phyloP scores from a whole-genome alignment of 1,284 basidiomycete species.

The Crepidotus sp. region DNA sequence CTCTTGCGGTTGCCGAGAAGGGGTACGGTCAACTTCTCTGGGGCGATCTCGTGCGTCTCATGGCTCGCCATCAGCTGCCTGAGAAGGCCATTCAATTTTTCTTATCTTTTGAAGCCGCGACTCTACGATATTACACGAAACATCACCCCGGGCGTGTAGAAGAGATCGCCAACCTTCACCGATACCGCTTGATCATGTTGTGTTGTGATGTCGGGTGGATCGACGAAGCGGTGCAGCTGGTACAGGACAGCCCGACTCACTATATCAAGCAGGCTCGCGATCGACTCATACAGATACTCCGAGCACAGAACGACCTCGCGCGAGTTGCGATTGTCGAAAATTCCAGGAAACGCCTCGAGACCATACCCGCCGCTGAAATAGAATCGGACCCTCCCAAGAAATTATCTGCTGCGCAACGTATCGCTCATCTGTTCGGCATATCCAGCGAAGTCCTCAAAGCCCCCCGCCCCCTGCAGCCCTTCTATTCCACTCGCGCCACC shows the following conservation, averaged over 20 bases:
- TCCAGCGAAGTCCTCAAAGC: not conserved
- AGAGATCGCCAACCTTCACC: constrained; percentile 8
- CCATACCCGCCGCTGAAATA: not conserved
- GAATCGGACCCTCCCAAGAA: not conserved
- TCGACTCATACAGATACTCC: constrained; percentile 6
- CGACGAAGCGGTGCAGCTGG: constrained; percentile 10
- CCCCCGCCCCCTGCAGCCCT: not conserved
- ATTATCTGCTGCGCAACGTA: not conserved
- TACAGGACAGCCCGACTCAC: constrained; percentile 5
- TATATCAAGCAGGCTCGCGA: not conserved
- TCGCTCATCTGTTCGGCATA: not conserved
- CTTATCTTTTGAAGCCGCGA: constrained; percentile 7
- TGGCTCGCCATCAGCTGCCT: constrained; percentile 4
- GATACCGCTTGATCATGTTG: constrained; percentile 10
- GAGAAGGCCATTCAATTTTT: constrained; percentile 10
- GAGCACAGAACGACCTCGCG: not conserved
- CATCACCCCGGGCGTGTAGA: constrained; percentile 4
- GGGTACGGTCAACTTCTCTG: constrained; percentile 16
- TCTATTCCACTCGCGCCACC: constrained; percentile 8
- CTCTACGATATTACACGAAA: constrained; percentile 6
- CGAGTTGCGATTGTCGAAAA: constrained; percentile 1
- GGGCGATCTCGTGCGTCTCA: constrained; percentile 12
- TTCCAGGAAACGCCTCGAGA: not conserved
- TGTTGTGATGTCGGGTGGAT: constrained; percentile 16
- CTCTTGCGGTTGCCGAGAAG: constrained; percentile 14